These are phyloP conservation scores for Rheum nobile DNA, from an alignment of 148 eudicot genomes.

Conservation along the genomic window DNA sequence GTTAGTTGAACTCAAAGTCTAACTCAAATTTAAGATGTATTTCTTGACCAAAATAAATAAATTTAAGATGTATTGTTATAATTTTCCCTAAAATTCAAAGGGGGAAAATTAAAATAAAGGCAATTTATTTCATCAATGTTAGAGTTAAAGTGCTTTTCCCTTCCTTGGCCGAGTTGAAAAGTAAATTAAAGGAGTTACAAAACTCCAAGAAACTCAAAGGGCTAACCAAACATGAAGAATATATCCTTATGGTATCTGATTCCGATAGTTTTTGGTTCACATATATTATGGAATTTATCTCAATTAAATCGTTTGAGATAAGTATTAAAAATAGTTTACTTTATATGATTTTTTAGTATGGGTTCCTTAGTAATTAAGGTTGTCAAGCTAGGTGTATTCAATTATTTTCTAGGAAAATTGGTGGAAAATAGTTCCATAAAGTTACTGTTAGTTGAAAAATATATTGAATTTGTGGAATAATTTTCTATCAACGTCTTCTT, in stretches of 20 bases:
- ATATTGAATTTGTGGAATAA: too few species aligned
- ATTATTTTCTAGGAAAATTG: not conserved
- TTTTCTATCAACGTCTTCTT: too few species aligned
- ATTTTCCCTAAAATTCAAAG: not conserved
- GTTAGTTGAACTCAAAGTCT: too few species aligned
- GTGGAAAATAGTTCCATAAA: not conserved
- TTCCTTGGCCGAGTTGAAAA: not conserved
- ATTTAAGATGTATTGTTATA: too few species aligned
- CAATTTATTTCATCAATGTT: not conserved
- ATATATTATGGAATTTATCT: not conserved
- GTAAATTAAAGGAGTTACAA: conserved; percentile 5
- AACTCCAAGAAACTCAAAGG: conserved; percentile 6
- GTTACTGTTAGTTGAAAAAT: too few species aligned
- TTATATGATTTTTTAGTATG: not conserved
- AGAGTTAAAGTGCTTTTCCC: not conserved
- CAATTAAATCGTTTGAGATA: not conserved
- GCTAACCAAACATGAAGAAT: not conserved
- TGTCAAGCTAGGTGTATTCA: not conserved
- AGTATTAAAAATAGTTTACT: not conserved
- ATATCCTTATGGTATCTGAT: conserved; percentile 1
- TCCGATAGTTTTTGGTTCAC: conserved; percentile 1
- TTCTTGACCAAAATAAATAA: too few species aligned
- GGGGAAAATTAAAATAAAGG: not conserved
- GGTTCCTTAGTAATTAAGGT: conserved; percentile 3
- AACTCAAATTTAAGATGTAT: too few species aligned